Conservation (phyloP, 805 yeast species). For the Wickerhamomyces sydowiorum region DNA sequence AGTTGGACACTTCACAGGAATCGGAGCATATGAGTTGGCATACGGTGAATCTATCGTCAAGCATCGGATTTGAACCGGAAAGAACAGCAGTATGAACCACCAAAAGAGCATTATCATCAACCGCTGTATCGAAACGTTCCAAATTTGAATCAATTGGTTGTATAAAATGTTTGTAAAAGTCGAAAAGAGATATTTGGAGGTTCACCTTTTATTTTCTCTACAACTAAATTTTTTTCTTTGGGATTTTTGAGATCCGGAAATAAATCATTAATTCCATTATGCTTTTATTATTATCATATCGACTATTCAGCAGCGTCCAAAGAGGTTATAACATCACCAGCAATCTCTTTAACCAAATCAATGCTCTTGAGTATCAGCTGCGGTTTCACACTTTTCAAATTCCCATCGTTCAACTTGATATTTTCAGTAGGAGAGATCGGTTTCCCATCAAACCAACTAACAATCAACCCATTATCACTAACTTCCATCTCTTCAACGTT, state of each 20-base stretch:
- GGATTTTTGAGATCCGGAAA: too few relatives aligned
- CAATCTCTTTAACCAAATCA: constrained; percentile 53
- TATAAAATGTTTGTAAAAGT: neutral
- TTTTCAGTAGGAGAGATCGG: constrained; percentile 71
- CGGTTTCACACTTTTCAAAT: constrained; percentile 51
- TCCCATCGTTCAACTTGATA: constrained; percentile 48
- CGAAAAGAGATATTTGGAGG: neutral
- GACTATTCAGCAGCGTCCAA: neutral
- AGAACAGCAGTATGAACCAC: neutral
- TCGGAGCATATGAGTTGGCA: constrained; percentile 17
- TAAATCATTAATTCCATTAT: neutral
- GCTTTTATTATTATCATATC: neutral
- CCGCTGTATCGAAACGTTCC: neutral
- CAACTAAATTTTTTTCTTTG: too few relatives aligned
- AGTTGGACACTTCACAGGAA: constrained; percentile 24
- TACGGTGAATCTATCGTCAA: neutral
- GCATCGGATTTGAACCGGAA: neutral
- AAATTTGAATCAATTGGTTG: neutral
- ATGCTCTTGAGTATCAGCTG: constrained; percentile 45
- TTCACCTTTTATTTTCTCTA: too few relatives aligned
- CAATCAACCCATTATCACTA: constrained; percentile 72
- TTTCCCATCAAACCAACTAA: constrained; percentile 65
- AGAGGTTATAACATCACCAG: constrained; percentile 46
- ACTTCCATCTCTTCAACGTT: constrained; percentile 85
- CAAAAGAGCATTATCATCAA: neutral